Evolutionary conservation across 2,329 filamentous ascomycete species (phyloP), one percentile per base, ranked within the genome.

Genomic region (Myriosclerotinia curreyana): DNA sequence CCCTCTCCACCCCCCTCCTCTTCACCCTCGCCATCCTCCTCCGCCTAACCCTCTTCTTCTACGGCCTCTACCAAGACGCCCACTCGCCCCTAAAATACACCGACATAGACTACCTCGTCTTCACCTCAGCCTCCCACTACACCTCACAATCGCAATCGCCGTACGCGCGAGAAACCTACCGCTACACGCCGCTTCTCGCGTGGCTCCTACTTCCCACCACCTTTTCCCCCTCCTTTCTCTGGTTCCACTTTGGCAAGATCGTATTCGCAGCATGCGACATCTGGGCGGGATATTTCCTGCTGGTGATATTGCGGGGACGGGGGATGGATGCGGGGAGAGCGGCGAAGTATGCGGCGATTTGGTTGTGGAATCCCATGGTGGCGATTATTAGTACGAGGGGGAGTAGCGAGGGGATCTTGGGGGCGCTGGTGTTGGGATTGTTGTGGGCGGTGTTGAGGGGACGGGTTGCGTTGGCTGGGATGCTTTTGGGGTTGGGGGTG

Each of bases 51-150:
- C 86, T 99, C 68, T 84, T 98, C 58, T 75, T 96, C 72, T 98
- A 98, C 76, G 94, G 95, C 65, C 84, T 92, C 66, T 93, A 91
- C 81, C 95, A 99, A 79, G 95, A 99, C 78, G 88, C 91, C 66
- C 83, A 93, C 78, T 96, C 92, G 9, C 88, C 94, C 17, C 79
- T 99, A 74, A 98, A 98, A 79, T 99, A 98, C 80, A 99, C 95
- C 60, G 95, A 99, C 78, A 97, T 99, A 72, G 95, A 99, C 81
- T 99, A 99, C 78, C 87, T 92, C 69, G 95, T 99, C 76, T 99
- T 99, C 81, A 98, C 95, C 56, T 94, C 98, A 76, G 95, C 95
- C 34, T 86, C 95, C 2, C 89, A 90, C 69, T 94, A 90, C 56
- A 77, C 91, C 51, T 79, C 87, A 4, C 79, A 77, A n/a, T 84